A percentile compares a stretch with the other conserved stretches of the same genome.
These are phyloP conservation scores for Lasiodiplodia hormozganensis DNA, from an alignment of 2,329 filamentous ascomycete genomes.

Conservation along the genomic window DNA sequence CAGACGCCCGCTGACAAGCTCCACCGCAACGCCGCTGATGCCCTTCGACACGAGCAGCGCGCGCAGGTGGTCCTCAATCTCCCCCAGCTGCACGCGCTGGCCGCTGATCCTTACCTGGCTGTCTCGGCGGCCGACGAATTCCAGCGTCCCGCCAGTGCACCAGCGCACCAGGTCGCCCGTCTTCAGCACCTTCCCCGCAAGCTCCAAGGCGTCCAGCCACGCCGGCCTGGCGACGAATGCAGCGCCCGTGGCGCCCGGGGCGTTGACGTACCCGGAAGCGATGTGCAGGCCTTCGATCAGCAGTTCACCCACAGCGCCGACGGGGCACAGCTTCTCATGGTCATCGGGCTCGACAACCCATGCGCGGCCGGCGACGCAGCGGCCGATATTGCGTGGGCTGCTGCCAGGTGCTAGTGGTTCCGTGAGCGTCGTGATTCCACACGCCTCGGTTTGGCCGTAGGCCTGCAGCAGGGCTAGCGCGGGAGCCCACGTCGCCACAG, in stretches of 20 bases:
- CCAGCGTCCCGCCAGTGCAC: slow-evolving; percentile 34
- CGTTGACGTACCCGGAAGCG: slow-evolving; percentile 43
- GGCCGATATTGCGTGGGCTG: too few species aligned
- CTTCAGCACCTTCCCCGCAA: slow-evolving; percentile 24
- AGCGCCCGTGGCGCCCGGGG: slow-evolving; percentile 30
- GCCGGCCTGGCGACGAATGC: slow-evolving; percentile 27
- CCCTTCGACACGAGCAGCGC: slow-evolving; percentile 26
- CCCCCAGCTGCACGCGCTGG: slow-evolving; percentile 46
- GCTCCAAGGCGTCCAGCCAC: slow-evolving; percentile 45
- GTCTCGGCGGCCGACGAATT: slow-evolving; percentile 23
- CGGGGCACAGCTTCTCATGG: slow-evolving; percentile 36
- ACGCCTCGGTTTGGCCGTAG: too few species aligned
- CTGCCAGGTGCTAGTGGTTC: too few species aligned
- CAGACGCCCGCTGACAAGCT: neutral
- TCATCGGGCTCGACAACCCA: slow-evolving; percentile 53
- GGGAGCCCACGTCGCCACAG: too few species aligned
- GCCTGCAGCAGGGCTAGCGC: too few species aligned
- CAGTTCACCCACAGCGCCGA: slow-evolving; percentile 58
- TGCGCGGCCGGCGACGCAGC: too few species aligned
- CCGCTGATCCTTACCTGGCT: slow-evolving; percentile 39
- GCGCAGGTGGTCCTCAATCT: slow-evolving; percentile 50
- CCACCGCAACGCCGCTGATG: neutral
- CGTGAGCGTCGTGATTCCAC: too few species aligned
- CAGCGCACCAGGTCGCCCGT: slow-evolving; percentile 30
- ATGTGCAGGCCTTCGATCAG: slow-evolving; percentile 65